Conservation (phyloP, 2,329 filamentous ascomycete genomes). For the Aspergillus amoenus region DNA sequence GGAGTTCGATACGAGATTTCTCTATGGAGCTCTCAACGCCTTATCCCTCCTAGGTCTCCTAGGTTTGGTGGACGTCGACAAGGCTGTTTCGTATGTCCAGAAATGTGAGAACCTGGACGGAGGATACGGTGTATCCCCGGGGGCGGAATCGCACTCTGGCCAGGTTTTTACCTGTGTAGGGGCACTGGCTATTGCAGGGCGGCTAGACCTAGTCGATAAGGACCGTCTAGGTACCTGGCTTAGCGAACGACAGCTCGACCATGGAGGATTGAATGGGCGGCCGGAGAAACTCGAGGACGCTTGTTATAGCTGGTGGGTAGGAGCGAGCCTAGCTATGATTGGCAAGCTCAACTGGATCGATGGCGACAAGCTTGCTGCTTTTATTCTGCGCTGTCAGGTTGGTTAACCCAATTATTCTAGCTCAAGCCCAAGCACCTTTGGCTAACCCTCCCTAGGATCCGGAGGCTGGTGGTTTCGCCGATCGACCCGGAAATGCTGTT, state of each 20-base stretch:
- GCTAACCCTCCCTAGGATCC: slow-evolving; percentile 57
- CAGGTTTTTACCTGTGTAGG: slow-evolving; percentile 95
- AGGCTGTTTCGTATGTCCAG: slow-evolving; percentile 75
- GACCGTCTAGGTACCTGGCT: slow-evolving; percentile 87
- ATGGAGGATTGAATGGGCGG: slow-evolving; percentile 86
- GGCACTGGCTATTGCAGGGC: slow-evolving; percentile 77
- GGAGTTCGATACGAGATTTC: slow-evolving; percentile 90
- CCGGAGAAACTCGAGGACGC: slow-evolving; percentile 96
- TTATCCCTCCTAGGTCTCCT: slow-evolving; percentile 78
- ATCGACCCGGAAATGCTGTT: slow-evolving; percentile 89
- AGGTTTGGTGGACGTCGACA: slow-evolving; percentile 71
- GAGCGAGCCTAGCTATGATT: slow-evolving; percentile 89
- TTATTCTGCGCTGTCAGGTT: slow-evolving; percentile 83
- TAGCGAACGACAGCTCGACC: slow-evolving; percentile 84
- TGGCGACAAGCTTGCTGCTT: slow-evolving; percentile 70
- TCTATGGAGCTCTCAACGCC: slow-evolving; percentile 87
- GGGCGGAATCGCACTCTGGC: slow-evolving; percentile 89
- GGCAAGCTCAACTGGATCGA: slow-evolving; percentile 91
- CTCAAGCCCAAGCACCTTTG: background rate
- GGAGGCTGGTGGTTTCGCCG: slow-evolving; percentile 80
- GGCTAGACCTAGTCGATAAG: slow-evolving; percentile 76
- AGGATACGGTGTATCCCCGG: slow-evolving; percentile 84
- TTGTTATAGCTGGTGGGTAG: slow-evolving; percentile 99
- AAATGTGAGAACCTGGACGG: slow-evolving; percentile 92
- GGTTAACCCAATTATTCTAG: slow-evolving; percentile 13